These are phyloP conservation scores for Piloderma croceum DNA, from an alignment of 768 basidiomycete species.

Conservation along the genomic window DNA sequence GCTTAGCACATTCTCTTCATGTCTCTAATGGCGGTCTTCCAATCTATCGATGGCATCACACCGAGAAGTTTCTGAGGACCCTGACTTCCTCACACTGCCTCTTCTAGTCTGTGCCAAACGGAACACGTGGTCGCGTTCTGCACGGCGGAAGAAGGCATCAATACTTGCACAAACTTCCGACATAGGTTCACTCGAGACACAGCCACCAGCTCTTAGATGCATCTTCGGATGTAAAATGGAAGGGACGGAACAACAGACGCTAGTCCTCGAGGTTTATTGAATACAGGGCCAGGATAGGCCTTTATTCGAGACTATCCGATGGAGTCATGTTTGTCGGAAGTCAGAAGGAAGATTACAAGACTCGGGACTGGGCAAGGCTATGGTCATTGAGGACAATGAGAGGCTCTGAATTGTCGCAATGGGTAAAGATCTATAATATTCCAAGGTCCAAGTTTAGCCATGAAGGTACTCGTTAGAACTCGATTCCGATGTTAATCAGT, in stretches of 20 bases:
- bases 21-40: constrained; percentile 42
- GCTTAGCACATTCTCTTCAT: constrained; percentile 35
- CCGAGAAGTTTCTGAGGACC: constrained; percentile 8
- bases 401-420: too few relatives aligned
- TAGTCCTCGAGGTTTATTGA: constrained; percentile 52
- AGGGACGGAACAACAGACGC: not conserved
- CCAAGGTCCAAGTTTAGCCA: too few relatives aligned
- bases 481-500: too few relatives aligned
- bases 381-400: too few relatives aligned
- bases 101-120: constrained; percentile 24
- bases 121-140: constrained; percentile 69
- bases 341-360: too few relatives aligned
- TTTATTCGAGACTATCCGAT: constrained; percentile 65
- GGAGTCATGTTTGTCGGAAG: constrained; percentile 57
- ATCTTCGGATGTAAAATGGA: constrained; percentile 6
- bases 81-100: constrained; percentile 6
- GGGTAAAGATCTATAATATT: too few relatives aligned
- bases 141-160: constrained; percentile 43
- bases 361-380: too few relatives aligned
- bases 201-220: constrained; percentile 16
- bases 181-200: constrained; percentile 4
- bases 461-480: too few relatives aligned
- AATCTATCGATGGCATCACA: constrained; percentile 1
- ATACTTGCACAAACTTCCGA: too few relatives aligned
- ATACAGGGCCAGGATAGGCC: constrained; percentile 49